Percentiles rank a stretch among this genome's conserved stretches.
These are phyloP conservation scores for Verticillium zaregamsianum DNA, from an alignment of 2,329 filamentous ascomycete species.

Conservation along the genomic window DNA sequence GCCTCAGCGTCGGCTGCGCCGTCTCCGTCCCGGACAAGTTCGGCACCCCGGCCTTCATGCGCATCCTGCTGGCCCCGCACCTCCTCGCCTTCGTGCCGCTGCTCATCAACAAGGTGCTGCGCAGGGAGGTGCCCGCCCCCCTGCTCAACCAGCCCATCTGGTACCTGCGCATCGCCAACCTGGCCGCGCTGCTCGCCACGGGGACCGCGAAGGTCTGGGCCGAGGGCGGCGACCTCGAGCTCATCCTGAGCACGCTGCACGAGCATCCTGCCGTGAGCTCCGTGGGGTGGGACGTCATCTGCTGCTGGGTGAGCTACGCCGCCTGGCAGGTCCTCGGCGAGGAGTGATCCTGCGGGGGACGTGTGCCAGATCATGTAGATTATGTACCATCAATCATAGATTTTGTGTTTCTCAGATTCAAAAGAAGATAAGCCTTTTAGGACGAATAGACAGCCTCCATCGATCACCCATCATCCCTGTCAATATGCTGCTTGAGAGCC, in stretches of 20 bases:
- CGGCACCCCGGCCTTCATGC: slow-evolving; percentile 11
- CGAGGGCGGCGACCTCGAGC: slow-evolving; percentile 3
- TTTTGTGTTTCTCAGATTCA: no score
- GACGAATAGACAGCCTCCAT: no score
- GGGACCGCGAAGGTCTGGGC: slow-evolving; percentile 2
- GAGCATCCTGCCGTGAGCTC: slow-evolving; percentile 21
- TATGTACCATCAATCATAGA: no score
- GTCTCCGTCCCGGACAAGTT: slow-evolving; percentile 10
- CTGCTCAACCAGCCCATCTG: slow-evolving; percentile 7
- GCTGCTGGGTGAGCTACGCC: slow-evolving; percentile 18
- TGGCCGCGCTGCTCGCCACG: slow-evolving; percentile 7
- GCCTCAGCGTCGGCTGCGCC: slow-evolving; percentile 10
- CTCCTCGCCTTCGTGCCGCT: slow-evolving; percentile 19
- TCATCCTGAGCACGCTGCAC: slow-evolving; percentile 10
- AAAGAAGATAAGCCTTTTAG: no score
- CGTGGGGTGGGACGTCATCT: slow-evolving; percentile 21
- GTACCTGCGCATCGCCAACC: slow-evolving; percentile 4
- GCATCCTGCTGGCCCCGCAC: slow-evolving; percentile 16
- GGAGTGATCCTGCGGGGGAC: not conserved
- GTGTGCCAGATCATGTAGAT: no score
- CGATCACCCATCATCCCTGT: no score
- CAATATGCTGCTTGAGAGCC: no score
- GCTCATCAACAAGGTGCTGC: slow-evolving; percentile 10
- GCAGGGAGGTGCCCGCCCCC: not conserved
- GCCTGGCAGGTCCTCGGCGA: slow-evolving; percentile 12